These are phyloP conservation scores for Tetrapisispora arboricola DNA, from an alignment of 805 yeast genomes.

Conservation along the genomic window DNA sequence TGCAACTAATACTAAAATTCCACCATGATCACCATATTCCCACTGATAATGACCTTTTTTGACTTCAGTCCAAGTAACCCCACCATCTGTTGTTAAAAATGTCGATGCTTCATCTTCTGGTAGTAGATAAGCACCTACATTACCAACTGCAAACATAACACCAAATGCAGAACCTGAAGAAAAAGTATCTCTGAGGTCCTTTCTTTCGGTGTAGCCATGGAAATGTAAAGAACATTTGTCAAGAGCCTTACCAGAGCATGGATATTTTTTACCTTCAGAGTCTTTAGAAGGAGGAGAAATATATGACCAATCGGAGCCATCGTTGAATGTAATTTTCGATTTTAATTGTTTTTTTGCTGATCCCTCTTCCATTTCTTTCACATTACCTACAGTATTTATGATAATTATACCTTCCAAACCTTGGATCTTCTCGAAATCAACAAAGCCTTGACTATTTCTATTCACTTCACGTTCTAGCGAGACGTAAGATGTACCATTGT, in stretches of 20 bases:
- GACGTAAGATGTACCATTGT: conserved; percentile 82
- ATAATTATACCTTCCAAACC: conserved; percentile 78
- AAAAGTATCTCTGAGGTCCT: conserved; percentile 72
- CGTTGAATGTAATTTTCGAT: conserved; percentile 74
- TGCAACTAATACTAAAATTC: conserved; percentile 65
- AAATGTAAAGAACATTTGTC: conserved; percentile 69
- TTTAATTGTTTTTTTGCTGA: conserved; percentile 45
- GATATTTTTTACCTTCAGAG: conserved; percentile 45
- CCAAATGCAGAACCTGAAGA: conserved; percentile 89
- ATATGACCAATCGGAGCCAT: conserved; percentile 80
- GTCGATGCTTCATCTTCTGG: conserved; percentile 49
- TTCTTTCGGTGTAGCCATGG: conserved; percentile 85
- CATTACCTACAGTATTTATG: conserved; percentile 57
- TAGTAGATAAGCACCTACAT: conserved; percentile 58
- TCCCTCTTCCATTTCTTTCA: conserved; percentile 31
- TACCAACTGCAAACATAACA: conserved; percentile 83
- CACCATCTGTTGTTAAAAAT: conserved; percentile 82
- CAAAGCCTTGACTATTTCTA: conserved; percentile 62
- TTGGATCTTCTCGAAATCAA: conserved; percentile 78
- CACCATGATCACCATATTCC: conserved; percentile 96
- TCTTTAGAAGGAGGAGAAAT: conserved; percentile 61
- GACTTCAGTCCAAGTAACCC: conserved; percentile 77
- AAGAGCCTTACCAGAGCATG: conserved; percentile 42
- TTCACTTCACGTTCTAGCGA: conserved; percentile 61
- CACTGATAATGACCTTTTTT: conserved; percentile 69